phyloP scores from a whole-genome alignment of 2,329 filamentous ascomycete species.

The Fusarium luffae region DNA sequence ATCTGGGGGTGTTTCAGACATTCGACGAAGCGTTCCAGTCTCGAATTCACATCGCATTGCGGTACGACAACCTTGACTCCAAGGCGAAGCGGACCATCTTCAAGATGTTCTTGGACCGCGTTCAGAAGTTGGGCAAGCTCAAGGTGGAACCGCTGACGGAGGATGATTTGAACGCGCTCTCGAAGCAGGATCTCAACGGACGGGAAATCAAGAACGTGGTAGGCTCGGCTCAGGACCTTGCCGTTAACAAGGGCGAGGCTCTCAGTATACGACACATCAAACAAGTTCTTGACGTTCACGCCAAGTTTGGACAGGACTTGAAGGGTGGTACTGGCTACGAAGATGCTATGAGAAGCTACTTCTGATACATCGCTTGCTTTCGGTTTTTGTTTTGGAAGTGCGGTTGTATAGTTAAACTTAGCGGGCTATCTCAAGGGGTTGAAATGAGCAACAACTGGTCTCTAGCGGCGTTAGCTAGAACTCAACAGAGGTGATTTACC shows the following conservation, averaged over 20 bases:
- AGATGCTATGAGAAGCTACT: slow-evolving; percentile 87
- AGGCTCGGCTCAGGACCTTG: slow-evolving; percentile 83
- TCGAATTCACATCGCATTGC: slow-evolving; percentile 85
- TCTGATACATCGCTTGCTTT: slow-evolving; percentile 49
- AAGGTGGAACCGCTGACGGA: slow-evolving; percentile 71
- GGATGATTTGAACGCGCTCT: slow-evolving; percentile 73
- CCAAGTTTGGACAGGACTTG: slow-evolving; percentile 84
- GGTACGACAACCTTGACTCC: slow-evolving; percentile 78
- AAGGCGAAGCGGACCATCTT: slow-evolving; percentile 84
- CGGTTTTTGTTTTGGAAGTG: not conserved
- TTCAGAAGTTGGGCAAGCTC: slow-evolving; percentile 71
- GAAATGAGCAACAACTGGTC: not conserved
- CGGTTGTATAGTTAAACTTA: not conserved
- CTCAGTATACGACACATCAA: slow-evolving; percentile 83
- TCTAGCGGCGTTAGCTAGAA: not conserved
- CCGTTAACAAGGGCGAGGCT: slow-evolving; percentile 76
- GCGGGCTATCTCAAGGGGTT: not conserved
- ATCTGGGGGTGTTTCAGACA: slow-evolving; percentile 59
- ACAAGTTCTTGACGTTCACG: slow-evolving; percentile 84
- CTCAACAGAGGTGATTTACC: not conserved
- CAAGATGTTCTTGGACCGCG: slow-evolving; percentile 83
- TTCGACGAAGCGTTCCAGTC: slow-evolving; percentile 93
- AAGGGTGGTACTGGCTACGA: slow-evolving; percentile 83
- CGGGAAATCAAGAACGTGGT: slow-evolving; percentile 89
- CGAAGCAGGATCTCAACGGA: slow-evolving; percentile 71